Conservation (phyloP, 2,329 filamentous ascomycete genomes). For the Orbilia ellipsospora region DNA sequence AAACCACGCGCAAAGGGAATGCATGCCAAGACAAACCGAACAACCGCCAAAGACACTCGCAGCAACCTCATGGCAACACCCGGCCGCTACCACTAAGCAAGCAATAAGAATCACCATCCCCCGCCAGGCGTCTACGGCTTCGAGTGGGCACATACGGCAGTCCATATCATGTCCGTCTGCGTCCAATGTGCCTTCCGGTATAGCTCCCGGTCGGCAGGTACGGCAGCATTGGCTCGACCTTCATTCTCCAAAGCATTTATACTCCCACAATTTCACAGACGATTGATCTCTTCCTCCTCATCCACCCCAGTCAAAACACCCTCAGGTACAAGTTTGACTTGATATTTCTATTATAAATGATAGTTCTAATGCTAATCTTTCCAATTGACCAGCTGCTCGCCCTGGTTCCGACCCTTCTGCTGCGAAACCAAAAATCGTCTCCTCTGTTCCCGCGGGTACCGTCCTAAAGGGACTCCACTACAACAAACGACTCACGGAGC, state of each 20-base stretch:
- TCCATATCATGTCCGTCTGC: slow-evolving; percentile 38
- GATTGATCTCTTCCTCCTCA: slow-evolving; percentile 32
- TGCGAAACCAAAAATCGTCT: slow-evolving; percentile 34
- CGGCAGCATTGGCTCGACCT: neutral
- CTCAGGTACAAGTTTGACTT: slow-evolving; percentile 21
- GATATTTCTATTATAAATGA: slow-evolving; percentile 6
- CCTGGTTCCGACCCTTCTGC: slow-evolving; percentile 1
- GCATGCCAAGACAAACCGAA: slow-evolving; percentile 7
- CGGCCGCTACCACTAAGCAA: neutral
- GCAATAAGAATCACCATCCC: neutral
- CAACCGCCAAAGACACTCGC: slow-evolving; percentile 16
- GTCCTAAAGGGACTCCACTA: slow-evolving; percentile 80
- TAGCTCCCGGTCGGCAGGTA: slow-evolving; percentile 21
- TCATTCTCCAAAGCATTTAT: slow-evolving; percentile 4
- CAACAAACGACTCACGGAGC: slow-evolving; percentile 77
- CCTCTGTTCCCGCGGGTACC: slow-evolving; percentile 70
- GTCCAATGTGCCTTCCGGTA: slow-evolving; percentile 39
- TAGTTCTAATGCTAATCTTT: neutral
- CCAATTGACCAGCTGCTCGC: neutral
- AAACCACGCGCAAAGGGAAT: slow-evolving; percentile 38
- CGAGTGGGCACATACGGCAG: neutral
- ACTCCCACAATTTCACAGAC: neutral
- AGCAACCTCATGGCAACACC: slow-evolving; percentile 38
- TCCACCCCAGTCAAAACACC: slow-evolving; percentile 19
- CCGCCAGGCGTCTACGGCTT: neutral